phyloP scores from a whole-genome alignment of 345 rosid species.

The Lepidium africanum region DNA sequence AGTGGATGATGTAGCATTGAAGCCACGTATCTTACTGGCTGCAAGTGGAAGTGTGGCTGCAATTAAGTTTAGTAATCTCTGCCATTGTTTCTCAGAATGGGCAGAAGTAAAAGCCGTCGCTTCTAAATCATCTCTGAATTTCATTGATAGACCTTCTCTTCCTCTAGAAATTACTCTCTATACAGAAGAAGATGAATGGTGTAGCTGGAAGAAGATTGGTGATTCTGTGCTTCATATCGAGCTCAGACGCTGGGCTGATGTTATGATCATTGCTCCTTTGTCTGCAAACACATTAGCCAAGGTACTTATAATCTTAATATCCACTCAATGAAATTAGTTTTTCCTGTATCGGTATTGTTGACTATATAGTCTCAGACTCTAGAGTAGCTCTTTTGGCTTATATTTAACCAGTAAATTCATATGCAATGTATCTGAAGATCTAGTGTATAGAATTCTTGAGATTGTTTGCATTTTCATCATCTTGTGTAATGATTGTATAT shows the following conservation, averaged over 20 bases:
- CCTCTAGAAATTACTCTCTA: slow-evolving; percentile 55
- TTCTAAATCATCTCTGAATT: slow-evolving; percentile 55
- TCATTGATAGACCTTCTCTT: slow-evolving; percentile 53
- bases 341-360: not conserved
- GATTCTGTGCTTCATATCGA: slow-evolving; percentile 77
- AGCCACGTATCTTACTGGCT: slow-evolving; percentile 55
- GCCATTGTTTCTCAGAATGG: slow-evolving; percentile 71
- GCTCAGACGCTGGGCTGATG: slow-evolving; percentile 77
- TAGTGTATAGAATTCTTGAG: not conserved
- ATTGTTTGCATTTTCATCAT: not conserved
- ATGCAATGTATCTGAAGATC: not conserved
- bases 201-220: slow-evolving; percentile 62
- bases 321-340: not conserved
- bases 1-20: slow-evolving; percentile 27
- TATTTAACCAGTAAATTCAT: not conserved
- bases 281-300: slow-evolving; percentile 83
- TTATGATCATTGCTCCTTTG: slow-evolving; percentile 74
- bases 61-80: slow-evolving; percentile 61
- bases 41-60: slow-evolving; percentile 90
- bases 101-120: slow-evolving; percentile 76
- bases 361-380: not conserved
- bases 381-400: not conserved
- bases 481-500: too few species aligned
- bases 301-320: slow-evolving; percentile 28
- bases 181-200: slow-evolving; percentile 79